Evolutionary conservation across 441 rosid species (phyloP).

Genomic region (Erodium texanum): DNA sequence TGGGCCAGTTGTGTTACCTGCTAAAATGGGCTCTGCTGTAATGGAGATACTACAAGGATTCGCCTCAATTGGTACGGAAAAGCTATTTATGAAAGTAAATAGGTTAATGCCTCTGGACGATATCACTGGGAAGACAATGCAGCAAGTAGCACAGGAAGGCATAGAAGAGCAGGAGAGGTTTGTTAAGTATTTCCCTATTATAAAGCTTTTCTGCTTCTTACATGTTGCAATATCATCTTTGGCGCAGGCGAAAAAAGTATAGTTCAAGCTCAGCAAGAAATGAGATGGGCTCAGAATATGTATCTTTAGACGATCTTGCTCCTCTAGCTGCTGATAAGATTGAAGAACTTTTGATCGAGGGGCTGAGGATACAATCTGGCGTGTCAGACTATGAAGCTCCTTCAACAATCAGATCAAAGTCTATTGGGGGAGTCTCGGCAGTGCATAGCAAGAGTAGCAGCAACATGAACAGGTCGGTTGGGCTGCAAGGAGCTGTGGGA

Average conservation of each 20-base stretch:
- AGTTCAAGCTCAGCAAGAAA: conserved; percentile 19
- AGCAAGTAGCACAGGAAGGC: conserved; percentile 36
- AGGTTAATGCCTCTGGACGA: conserved; percentile 87
- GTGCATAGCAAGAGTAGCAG: conserved; percentile 50
- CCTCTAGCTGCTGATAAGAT: conserved; percentile 94
- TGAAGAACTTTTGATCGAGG: conserved; percentile 90
- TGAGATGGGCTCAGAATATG: conserved; percentile 39
- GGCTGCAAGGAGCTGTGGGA: conserved; percentile 77
- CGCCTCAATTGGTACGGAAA: conserved; percentile 83
- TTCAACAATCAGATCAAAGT: conserved; percentile 50
- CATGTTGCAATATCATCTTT: conserved; percentile 11
- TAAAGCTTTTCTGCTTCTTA: not conserved
- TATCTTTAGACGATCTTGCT: conserved; percentile 83
- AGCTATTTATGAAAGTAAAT: conserved; percentile 89
- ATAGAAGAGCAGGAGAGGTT: conserved; percentile 55
- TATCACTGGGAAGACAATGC: conserved; percentile 82
- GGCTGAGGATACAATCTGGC: conserved; percentile 81
- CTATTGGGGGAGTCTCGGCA: conserved; percentile 60
- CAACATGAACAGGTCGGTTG: conserved; percentile 44
- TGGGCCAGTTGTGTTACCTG: conserved; percentile 86
- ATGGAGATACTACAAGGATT: conserved; percentile 61
- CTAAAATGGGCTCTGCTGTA: conserved; percentile 83
- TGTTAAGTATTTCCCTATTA: conserved; percentile 23
- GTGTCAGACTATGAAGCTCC: conserved; percentile 68
- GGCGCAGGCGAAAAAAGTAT: conserved; percentile 38